A percentile compares a stretch with the other conserved stretches of the same genome.
Evolutionary conservation across 306 rosid species (phyloP).

Genomic region (Prunus padus): DNA sequence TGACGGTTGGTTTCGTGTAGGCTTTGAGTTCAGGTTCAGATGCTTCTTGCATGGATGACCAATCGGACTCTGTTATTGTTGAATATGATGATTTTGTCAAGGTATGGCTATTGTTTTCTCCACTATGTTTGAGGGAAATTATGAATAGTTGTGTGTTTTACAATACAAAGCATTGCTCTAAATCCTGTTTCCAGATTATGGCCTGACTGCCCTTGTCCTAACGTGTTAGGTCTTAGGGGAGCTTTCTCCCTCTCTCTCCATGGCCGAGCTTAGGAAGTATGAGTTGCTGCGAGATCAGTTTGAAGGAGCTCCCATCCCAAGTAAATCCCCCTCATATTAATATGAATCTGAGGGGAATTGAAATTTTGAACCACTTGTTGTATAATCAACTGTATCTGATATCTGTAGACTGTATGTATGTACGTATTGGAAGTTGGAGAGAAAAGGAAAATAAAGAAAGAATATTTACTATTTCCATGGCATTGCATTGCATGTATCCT

Average conservation of each 20-base stretch:
- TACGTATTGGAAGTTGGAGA: not conserved
- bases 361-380: not conserved
- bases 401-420: too few species aligned
- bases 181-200: not conserved
- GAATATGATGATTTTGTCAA: conserved; percentile 67
- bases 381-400: not conserved
- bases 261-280: conserved; percentile 73
- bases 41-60: conserved; percentile 50
- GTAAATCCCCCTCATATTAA: conserved; percentile 26
- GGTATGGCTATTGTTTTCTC: conserved; percentile 44
- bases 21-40: conserved; percentile 58
- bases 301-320: conserved; percentile 78
- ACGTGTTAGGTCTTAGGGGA: conserved; percentile 64
- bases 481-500: too few species aligned
- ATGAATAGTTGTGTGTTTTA: not conserved
- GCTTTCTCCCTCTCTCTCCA: conserved; percentile 74
- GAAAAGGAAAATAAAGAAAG: not conserved
- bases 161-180: not conserved
- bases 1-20: conserved; percentile 41
- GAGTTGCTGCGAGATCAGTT: conserved; percentile 85
- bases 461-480: not conserved
- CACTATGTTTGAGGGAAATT: not conserved
- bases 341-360: not conserved
- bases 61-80: conserved; percentile 59
- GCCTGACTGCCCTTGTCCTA: conserved; percentile 24